Percentiles rank a stretch among this genome's conserved stretches.
Conservation (phyloP, 2,329 filamentous ascomycete species). For the Cercospora zeina region DNA sequence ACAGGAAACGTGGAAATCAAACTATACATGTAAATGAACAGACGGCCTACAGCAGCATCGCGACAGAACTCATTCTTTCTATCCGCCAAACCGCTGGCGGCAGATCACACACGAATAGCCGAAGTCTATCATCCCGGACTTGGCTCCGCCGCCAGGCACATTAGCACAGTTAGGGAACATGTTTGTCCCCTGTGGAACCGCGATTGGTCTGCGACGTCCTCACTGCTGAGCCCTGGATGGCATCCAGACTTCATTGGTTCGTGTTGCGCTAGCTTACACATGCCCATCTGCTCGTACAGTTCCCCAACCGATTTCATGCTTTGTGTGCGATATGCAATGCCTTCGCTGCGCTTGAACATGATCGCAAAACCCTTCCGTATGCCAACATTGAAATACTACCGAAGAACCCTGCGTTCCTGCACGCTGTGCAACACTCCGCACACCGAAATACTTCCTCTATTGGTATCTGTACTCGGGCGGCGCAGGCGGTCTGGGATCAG, state of each 20-base stretch:
- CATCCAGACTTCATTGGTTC: neutral
- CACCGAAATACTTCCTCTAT: constrained; percentile 12
- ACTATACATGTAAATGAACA: neutral
- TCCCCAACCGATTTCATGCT: neutral
- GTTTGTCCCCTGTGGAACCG: constrained; percentile 7
- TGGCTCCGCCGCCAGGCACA: constrained; percentile 5
- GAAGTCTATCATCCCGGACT: constrained; percentile 10
- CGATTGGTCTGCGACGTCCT: neutral
- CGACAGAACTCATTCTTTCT: neutral
- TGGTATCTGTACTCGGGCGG: constrained; percentile 35
- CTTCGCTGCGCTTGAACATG: neutral
- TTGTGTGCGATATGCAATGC: neutral
- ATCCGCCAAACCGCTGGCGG: constrained; percentile 2
- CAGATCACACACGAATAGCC: constrained; percentile 8
- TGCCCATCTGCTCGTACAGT: neutral
- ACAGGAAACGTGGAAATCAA: constrained; percentile 2
- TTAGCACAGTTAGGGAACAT: neutral
- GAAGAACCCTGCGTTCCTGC: neutral
- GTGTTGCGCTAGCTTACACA: neutral
- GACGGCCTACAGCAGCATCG: neutral
- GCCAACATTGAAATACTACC: neutral
- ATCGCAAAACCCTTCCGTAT: neutral
- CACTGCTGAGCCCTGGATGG: neutral
- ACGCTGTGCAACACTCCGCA: neutral
- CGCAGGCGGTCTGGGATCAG: constrained; percentile 30